Percentiles rank a stretch among this genome's conserved stretches.
Conservation (phyloP, 768 basidiomycete species). For the Tylopilus rubrobrunneus region DNA sequence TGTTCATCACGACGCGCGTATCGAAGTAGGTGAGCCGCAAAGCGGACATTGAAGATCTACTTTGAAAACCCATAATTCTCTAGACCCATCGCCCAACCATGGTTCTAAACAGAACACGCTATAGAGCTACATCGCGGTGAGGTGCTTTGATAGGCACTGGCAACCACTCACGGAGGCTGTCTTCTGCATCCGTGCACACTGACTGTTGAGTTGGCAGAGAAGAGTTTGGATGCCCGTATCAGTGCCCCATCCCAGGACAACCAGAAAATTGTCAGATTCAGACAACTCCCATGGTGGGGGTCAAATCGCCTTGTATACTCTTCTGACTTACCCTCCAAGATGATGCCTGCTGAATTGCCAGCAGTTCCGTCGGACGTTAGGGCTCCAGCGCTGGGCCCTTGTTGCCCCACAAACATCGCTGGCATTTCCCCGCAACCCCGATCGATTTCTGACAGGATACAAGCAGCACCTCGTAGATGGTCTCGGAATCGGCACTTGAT, state of each 20-base stretch:
- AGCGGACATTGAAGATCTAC: constrained; percentile 17
- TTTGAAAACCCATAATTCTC: neutral
- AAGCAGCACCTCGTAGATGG: constrained; percentile 55
- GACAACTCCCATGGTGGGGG: constrained; percentile 28
- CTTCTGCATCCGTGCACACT: constrained; percentile 11
- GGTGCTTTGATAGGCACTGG: constrained; percentile 24
- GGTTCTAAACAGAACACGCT: constrained; percentile 18
- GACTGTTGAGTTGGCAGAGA: constrained; percentile 24
- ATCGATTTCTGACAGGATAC: constrained; percentile 56
- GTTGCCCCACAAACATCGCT: constrained; percentile 37
- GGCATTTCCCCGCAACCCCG: constrained; percentile 60
- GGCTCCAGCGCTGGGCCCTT: constrained; percentile 43
- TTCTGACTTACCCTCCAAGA: constrained; percentile 32
- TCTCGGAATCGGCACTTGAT: constrained; percentile 55
- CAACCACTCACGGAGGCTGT: constrained; percentile 18
- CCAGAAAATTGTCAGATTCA: constrained; percentile 33
- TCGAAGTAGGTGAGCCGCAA: constrained; percentile 18
- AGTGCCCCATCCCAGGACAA: constrained; percentile 18
- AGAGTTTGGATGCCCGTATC: constrained; percentile 1
- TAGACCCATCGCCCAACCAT: neutral
- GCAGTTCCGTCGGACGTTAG: constrained; percentile 45
- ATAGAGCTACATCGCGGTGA: constrained; percentile 22
- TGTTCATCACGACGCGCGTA: constrained; percentile 5
- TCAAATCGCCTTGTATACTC: constrained; percentile 18
- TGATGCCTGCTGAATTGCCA: constrained; percentile 37